phyloP scores from a whole-genome alignment of 176 grass and related monocot species.

The Oryza meridionalis region DNA sequence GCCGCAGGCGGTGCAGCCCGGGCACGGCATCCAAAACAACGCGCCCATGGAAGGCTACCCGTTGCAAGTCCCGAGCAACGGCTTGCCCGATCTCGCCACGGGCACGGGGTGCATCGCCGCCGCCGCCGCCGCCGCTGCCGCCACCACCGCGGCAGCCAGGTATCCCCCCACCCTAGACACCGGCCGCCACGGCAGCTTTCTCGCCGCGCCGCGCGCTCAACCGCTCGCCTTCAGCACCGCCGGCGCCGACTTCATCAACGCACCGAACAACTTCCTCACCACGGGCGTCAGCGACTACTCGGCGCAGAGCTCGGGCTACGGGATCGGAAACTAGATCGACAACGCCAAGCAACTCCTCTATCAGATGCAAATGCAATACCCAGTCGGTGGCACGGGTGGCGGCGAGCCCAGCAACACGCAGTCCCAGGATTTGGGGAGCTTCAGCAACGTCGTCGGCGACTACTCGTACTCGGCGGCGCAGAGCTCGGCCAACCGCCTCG shows the following conservation, averaged over 20 bases:
- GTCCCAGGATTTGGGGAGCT: neutral
- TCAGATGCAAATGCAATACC: no score
- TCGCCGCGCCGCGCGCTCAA: neutral
- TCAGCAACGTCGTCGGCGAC: no score
- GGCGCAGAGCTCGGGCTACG: neutral
- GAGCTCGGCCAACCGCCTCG: neutral
- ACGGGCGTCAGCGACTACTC: slow-evolving; percentile 17
- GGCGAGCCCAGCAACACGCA: neutral
- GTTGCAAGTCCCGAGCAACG: neutral
- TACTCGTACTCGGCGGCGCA: no score
- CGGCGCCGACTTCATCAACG: slow-evolving; percentile 3
- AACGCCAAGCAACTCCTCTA: neutral
- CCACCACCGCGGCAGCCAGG: neutral
- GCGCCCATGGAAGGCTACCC: neutral
- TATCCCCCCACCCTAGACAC: slow-evolving; percentile 9
- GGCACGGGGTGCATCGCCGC: neutral
- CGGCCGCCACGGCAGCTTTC: neutral
- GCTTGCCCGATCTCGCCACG: neutral
- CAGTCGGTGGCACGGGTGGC: neutral
- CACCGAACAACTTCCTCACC: neutral
- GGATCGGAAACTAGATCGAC: neutral
- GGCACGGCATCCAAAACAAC: neutral
- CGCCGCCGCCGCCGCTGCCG: no score
- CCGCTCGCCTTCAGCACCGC: neutral
- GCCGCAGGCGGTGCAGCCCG: neutral